These are phyloP conservation scores for Epichloe bromicola DNA, from an alignment of 2,329 filamentous ascomycete species.

Conservation along the genomic window DNA sequence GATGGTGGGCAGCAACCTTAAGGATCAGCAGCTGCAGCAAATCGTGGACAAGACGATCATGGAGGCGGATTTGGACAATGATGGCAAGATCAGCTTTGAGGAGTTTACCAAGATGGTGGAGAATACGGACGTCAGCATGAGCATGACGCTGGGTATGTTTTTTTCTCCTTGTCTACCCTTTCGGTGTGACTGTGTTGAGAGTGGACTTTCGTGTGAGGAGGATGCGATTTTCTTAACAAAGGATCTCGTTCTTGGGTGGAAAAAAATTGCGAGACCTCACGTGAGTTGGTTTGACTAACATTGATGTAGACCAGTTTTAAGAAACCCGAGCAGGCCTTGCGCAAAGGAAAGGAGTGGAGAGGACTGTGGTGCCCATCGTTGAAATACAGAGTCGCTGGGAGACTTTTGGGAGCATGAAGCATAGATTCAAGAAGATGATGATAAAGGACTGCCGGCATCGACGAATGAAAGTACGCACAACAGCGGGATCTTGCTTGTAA, in stretches of 20 bases:
- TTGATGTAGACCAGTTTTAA: not conserved
- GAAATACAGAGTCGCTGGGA: slow-evolving; percentile 6
- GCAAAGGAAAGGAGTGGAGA: not conserved
- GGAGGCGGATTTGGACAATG: slow-evolving; percentile 91
- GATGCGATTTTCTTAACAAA: not conserved
- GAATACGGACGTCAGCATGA: slow-evolving; percentile 71
- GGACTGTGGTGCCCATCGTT: not conserved
- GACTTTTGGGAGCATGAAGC: slow-evolving; percentile 5
- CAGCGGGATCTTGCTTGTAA: no score
- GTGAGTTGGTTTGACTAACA: not conserved
- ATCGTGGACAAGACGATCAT: slow-evolving; percentile 99
- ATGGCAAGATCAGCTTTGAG: slow-evolving; percentile 98
- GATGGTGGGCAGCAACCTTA: slow-evolving; percentile 99
- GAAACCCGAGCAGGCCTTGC: not conserved
- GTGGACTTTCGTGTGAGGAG: no score
- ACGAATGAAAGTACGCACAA: not conserved
- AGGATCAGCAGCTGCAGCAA: slow-evolving; percentile 97
- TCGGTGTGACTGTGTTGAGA: no score
- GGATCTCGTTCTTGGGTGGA: not conserved
- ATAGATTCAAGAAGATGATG: slow-evolving; percentile 13
- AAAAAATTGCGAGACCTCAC: no score
- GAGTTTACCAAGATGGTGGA: slow-evolving; percentile 99
- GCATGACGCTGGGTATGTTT: slow-evolving; percentile 54
- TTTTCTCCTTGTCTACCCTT: not conserved
- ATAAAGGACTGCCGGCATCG: slow-evolving; percentile 13